phyloP scores from a whole-genome alignment of 83 land plant genomes.

The Thuja plicata region DNA sequence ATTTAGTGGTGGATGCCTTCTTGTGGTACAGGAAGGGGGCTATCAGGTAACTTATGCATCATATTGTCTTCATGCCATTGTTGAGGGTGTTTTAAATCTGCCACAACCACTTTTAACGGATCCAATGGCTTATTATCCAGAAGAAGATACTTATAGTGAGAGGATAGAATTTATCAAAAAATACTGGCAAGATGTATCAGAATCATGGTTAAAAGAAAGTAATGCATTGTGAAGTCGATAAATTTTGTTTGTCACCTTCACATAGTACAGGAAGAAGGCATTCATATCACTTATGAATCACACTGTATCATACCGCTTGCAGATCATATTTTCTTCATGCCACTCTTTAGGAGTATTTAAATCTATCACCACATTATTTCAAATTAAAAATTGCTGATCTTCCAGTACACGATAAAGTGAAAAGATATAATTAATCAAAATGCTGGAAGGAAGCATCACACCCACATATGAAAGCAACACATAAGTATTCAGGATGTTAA shows the following conservation, averaged over 20 bases:
- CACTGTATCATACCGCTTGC: not conserved
- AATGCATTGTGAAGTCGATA: not conserved
- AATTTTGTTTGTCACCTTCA: not conserved
- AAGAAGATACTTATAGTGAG: constrained; percentile 46
- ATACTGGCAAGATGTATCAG: constrained; percentile 31
- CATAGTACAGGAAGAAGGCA: not conserved
- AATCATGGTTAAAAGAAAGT: not conserved
- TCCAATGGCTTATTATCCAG: constrained; percentile 87
- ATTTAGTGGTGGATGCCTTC: constrained; percentile 56
- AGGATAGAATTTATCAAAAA: constrained; percentile 49
- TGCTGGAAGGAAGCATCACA: constrained; percentile 28
- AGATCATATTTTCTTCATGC: not conserved
- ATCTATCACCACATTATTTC: too few relatives aligned
- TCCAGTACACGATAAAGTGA: constrained; percentile 59
- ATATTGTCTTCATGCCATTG: constrained; percentile 83
- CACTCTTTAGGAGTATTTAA: not conserved
- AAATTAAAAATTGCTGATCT: constrained; percentile 49
- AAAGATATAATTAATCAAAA: constrained; percentile 47
- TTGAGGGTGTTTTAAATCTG: constrained; percentile 80
- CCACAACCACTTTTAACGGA: constrained; percentile 57
- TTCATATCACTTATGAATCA: not conserved
- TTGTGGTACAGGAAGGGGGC: constrained; percentile 93
- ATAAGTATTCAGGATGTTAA: not conserved
- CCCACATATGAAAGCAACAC: constrained; percentile 1
- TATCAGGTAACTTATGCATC: constrained; percentile 88